Conservation (phyloP, 2,329 filamentous ascomycete species). For the Zasmidium cellare region DNA sequence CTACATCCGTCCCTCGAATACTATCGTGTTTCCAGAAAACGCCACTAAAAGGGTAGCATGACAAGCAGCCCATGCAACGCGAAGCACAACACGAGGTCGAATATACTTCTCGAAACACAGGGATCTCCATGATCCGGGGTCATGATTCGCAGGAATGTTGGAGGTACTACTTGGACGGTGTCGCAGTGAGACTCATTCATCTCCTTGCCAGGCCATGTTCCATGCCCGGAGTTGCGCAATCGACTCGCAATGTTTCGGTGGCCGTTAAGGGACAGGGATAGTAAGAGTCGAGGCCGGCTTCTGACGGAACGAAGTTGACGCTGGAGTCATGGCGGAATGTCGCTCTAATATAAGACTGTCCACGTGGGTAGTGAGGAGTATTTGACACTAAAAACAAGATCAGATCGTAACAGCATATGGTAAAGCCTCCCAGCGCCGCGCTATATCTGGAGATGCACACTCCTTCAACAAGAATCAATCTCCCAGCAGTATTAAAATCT, state of each 20-base stretch:
- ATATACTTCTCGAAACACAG: neutral
- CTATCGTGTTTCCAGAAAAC: neutral
- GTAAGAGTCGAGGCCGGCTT: neutral
- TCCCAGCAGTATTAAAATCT: neutral
- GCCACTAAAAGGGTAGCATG: neutral
- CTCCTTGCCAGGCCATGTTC: too few species aligned
- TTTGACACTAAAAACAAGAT: neutral
- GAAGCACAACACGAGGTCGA: neutral
- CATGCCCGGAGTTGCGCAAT: neutral
- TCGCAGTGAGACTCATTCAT: too few species aligned
- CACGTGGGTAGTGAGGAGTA: too few species aligned
- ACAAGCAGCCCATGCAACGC: neutral
- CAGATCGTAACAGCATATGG: neutral
- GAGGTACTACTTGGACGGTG: too few species aligned
- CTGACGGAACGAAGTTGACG: neutral
- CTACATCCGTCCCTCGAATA: neutral
- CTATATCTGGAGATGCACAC: neutral
- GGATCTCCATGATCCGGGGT: neutral
- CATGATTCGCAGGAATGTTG: too few species aligned
- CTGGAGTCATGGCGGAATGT: neutral
- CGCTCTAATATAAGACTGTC: neutral
- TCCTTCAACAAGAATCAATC: neutral
- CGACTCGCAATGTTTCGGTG: neutral
- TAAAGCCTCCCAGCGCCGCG: slow-evolving; percentile 3
- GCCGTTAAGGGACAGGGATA: neutral